Conservation (phyloP, 2,329 filamentous ascomycete species). For the Ilyonectria sp. region DNA sequence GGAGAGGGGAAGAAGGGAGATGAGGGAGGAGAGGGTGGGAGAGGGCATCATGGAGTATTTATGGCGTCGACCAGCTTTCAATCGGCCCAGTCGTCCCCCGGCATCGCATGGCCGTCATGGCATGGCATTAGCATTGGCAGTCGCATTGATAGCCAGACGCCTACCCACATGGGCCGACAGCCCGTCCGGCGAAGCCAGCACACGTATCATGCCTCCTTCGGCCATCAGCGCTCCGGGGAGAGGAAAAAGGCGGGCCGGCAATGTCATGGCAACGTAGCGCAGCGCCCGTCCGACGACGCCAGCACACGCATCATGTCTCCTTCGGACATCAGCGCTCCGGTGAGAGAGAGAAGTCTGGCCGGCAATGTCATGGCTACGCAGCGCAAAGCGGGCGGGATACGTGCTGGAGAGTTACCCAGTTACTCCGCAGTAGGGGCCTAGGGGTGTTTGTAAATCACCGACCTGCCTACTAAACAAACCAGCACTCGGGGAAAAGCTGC, state of each 20-base stretch:
- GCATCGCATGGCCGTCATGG: slow-evolving; percentile 37
- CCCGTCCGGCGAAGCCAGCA: slow-evolving; percentile 7
- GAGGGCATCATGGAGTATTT: slow-evolving; percentile 33
- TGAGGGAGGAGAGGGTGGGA: slow-evolving; percentile 6
- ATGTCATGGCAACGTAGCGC: neutral
- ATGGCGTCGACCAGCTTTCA: slow-evolving; percentile 19
- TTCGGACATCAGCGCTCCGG: neutral
- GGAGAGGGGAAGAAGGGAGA: slow-evolving; percentile 22
- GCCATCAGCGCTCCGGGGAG: neutral
- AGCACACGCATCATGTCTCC: neutral
- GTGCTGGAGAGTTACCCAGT: neutral
- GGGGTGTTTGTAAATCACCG: slow-evolving; percentile 13
- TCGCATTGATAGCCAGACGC: slow-evolving; percentile 39
- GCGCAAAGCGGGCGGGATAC: neutral
- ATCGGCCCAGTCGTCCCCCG: slow-evolving; percentile 2
- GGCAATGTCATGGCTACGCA: neutral
- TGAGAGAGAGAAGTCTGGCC: neutral
- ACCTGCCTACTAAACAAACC: slow-evolving; percentile 16
- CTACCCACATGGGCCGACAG: slow-evolving; percentile 29
- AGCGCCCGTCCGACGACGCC: slow-evolving; percentile 3
- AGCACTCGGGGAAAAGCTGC: slow-evolving; percentile 11
- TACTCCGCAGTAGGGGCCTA: neutral
- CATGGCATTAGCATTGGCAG: slow-evolving; percentile 28
- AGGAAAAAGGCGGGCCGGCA: neutral
- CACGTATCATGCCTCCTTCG: neutral